Percentiles rank a stretch among this genome's conserved stretches.
Evolutionary conservation across 2,329 filamentous ascomycete species (phyloP).

Genomic region (Blastomyces gilchristii): DNA sequence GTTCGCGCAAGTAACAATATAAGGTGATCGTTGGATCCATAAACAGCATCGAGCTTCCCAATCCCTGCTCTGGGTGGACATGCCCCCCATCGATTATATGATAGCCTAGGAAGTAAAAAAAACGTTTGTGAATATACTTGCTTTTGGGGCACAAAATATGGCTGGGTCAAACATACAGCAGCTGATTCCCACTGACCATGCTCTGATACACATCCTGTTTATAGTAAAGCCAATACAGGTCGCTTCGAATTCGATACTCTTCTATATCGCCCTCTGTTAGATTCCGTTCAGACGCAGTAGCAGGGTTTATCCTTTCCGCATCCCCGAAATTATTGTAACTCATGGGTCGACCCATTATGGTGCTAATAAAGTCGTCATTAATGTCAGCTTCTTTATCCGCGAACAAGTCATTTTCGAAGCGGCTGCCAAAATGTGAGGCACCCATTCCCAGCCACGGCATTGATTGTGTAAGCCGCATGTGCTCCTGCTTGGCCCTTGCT

Average conservation of each 20-base stretch:
- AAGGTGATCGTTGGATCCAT: conserved; percentile 81
- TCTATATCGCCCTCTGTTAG: conserved; percentile 55
- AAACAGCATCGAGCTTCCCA: conserved; percentile 66
- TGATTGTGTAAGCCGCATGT: conserved; percentile 20
- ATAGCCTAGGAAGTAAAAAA: conserved; percentile 47
- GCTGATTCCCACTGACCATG: conserved; percentile 70
- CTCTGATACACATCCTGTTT: conserved; percentile 93
- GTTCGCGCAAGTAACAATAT: conserved; percentile 71
- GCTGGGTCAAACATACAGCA: conserved; percentile 56
- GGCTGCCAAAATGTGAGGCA: conserved; percentile 25
- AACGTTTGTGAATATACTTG: conserved; percentile 19
- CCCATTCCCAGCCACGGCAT: conserved; percentile 16
- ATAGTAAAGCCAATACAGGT: conserved; percentile 91
- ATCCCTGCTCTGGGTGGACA: conserved; percentile 77
- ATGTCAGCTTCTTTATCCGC: conserved; percentile 39
- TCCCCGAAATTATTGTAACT: conserved; percentile 50
- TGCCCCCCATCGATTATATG: conserved; percentile 71
- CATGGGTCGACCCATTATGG: conserved; percentile 47
- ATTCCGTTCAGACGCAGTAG: conserved; percentile 22
- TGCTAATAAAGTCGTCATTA: conserved; percentile 48
- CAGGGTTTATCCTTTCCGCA: conserved; percentile 28
- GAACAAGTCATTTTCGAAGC: conserved; percentile 35
- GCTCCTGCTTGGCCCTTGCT: conserved; percentile 34
- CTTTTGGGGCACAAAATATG: not conserved
- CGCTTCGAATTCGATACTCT: conserved; percentile 68